These are phyloP conservation scores for Aspergillus ustus DNA, from an alignment of 2,329 filamentous ascomycete species.

Conservation along the genomic window DNA sequence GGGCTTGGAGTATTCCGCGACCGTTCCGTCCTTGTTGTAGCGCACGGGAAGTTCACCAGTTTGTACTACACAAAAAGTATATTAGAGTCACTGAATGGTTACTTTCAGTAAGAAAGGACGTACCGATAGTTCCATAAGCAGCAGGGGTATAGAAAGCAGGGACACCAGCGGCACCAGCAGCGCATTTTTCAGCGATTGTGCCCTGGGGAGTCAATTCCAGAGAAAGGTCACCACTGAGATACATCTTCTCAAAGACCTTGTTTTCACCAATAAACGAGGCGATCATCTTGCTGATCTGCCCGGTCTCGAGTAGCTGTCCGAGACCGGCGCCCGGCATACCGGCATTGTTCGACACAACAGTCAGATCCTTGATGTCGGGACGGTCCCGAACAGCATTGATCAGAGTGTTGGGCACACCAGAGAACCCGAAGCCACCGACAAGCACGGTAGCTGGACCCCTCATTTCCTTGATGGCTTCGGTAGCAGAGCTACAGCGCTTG, in stretches of 20 bases:
- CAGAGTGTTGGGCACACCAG: conserved; percentile 54
- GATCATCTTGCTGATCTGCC: conserved; percentile 76
- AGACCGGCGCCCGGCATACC: conserved; percentile 72
- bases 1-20: conserved; percentile 71
- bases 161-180: conserved; percentile 82
- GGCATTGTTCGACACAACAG: conserved; percentile 81
- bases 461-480: conserved; percentile 73
- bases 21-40: conserved; percentile 78
- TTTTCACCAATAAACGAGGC: conserved; percentile 79
- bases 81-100: conserved; percentile 17
- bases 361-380: conserved; percentile 64
- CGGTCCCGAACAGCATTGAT: conserved; percentile 70
- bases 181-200: conserved; percentile 83
- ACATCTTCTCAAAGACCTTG: conserved; percentile 87
- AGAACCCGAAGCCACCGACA: conserved; percentile 79
- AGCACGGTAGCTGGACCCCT: conserved; percentile 71
- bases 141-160: conserved; percentile 86
- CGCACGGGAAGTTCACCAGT: conserved; percentile 66
- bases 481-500: conserved; percentile 72
- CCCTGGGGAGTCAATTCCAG: conserved; percentile 89
- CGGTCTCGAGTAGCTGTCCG: conserved; percentile 70
- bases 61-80: conserved; percentile 44
- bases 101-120: conserved; percentile 44
- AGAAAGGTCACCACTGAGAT: conserved; percentile 80
- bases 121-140: conserved; percentile 72